Conservation (phyloP, 352 stramenopile genomes). For the Globisporangium uncinulatum region DNA sequence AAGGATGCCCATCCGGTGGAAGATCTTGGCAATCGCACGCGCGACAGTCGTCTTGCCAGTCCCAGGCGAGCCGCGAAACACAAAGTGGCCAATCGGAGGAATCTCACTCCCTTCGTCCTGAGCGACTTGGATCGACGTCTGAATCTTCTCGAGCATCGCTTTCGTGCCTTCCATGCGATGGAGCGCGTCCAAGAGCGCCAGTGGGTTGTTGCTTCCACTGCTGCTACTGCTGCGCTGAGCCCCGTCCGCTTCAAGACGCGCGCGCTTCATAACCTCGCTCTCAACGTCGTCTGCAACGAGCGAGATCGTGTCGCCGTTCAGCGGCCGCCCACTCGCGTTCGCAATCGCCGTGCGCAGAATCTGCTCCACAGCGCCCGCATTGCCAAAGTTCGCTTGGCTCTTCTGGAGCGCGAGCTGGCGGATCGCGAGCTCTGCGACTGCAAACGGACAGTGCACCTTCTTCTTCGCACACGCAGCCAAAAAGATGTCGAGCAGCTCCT, state of each 20-base stretch:
- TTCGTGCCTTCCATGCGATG: conserved; percentile 65
- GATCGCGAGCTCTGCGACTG: conserved; percentile 47
- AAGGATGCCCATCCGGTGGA: conserved; percentile 90
- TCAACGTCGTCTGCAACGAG: conserved; percentile 53
- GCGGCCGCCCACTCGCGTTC: conserved; percentile 42
- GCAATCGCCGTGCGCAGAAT: conserved; percentile 73
- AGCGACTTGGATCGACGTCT: conserved; percentile 56
- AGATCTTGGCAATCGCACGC: conserved; percentile 89
- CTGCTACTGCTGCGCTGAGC: not conserved
- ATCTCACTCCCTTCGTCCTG: conserved; percentile 55
- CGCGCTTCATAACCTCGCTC: conserved; percentile 27
- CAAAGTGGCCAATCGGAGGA: conserved; percentile 70
- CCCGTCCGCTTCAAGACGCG: conserved; percentile 5
- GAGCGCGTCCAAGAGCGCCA: conserved; percentile 38
- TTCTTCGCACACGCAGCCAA: conserved; percentile 42
- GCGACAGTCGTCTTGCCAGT: conserved; percentile 91
- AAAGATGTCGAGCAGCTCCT: conserved; percentile 77
- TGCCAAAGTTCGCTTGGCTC: conserved; percentile 85
- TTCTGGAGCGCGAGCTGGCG: conserved; percentile 64
- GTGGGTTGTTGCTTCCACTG: conserved; percentile 24
- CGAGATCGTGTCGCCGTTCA: conserved; percentile 31
- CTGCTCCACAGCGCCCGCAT: conserved; percentile 84
- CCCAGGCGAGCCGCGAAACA: conserved; percentile 85
- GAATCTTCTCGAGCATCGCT: conserved; percentile 39
- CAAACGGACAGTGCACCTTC: conserved; percentile 39